Base-by-base conservation (phyloP, 2,329 filamentous ascomycete species). In the Fusarium marasasianum region DNA sequence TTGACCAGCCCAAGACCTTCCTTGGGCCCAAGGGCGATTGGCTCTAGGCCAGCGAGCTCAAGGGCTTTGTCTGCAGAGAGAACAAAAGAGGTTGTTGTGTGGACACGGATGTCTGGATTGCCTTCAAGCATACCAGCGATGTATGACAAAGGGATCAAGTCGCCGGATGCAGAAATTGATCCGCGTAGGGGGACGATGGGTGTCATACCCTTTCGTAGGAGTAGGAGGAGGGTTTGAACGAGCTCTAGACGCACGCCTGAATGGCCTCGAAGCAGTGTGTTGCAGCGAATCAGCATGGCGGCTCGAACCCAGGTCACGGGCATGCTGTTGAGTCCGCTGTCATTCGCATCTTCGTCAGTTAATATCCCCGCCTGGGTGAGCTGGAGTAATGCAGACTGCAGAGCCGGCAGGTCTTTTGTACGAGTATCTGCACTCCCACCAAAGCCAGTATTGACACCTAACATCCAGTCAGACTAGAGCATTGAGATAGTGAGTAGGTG, bases 171-270 rank as follows among this genome's bases (percentile, higher is more conserved):
- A 3, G 50, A 54, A 3, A 54, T 17, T 1, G 50, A 54, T 5
- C 50, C 50, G 0, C 50, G 31, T 1, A 54, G 4, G 1, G 50
- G 50, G 13, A 54, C 2, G 3, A 54, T 22, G 1, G 50, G 33
- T 1, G 33, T 54, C 18, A 54, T 54, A 0, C 17, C 50, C 5
- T 54, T 38, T 17, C 33, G 13, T 0, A 38, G 33, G 0, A 38
- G 9, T 3, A 54, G 24, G 5, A 54, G 50, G 7, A 54, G 50
- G 18, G 24, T 14, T 22, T 54, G 9, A 0, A 54, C 33, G 0
- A 54, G n/a, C 0, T 54, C 24, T 2, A 38, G 18, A 22, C 50
- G 33, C 0, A 54, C 24, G 8, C 33, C 33, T 13, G 50, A 54
- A 7, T 54, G 50, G 0, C 50, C 50, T 0, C 31, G 18, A 17